These are phyloP conservation scores for Sugiyamaella mastotermitis DNA, from an alignment of 805 yeast species.

Conservation along the genomic window DNA sequence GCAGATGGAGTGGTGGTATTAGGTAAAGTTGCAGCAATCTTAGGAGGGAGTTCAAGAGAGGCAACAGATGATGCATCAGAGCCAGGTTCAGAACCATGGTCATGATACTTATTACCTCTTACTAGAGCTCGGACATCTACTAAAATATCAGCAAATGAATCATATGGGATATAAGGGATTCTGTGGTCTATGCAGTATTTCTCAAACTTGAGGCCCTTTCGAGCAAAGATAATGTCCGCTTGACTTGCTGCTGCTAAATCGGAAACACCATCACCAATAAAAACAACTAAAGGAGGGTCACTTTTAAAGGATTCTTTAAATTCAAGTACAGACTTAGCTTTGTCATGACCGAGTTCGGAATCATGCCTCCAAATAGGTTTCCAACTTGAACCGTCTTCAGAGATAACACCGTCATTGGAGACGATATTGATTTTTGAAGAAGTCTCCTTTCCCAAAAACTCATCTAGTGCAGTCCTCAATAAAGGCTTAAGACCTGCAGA, in stretches of 20 bases:
- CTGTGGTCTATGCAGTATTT: slow-evolving; percentile 35
- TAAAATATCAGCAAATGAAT: slow-evolving; percentile 36
- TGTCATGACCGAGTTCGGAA: slow-evolving; percentile 38
- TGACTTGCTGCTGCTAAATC: slow-evolving; percentile 40
- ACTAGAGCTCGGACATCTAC: slow-evolving; percentile 29
- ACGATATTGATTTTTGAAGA: slow-evolving; percentile 34
- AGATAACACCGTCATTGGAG: slow-evolving; percentile 35
- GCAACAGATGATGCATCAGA: background rate
- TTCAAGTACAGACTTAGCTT: slow-evolving; percentile 36
- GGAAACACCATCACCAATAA: slow-evolving; percentile 55
- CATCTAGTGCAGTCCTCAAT: slow-evolving; percentile 36
- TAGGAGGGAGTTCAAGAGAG: background rate
- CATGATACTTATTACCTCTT: slow-evolving; percentile 18
- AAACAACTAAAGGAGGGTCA: slow-evolving; percentile 41
- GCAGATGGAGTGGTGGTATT: slow-evolving; percentile 7
- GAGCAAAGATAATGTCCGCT: slow-evolving; percentile 40
- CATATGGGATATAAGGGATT: slow-evolving; percentile 38
- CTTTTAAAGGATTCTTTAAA: slow-evolving; percentile 25
- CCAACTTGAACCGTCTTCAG: slow-evolving; percentile 34
- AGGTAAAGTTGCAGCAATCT: slow-evolving; percentile 1
- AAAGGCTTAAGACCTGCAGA: slow-evolving; percentile 40
- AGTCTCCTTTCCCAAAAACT: slow-evolving; percentile 33
- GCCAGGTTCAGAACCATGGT: slow-evolving; percentile 7
- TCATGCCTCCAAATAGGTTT: slow-evolving; percentile 39
- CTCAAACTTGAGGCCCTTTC: slow-evolving; percentile 37